Evolutionary conservation across 2,329 filamentous ascomycete genomes (phyloP), one percentile per base, ranked within the genome.

Genomic region (Cladosporium phlei): DNA sequence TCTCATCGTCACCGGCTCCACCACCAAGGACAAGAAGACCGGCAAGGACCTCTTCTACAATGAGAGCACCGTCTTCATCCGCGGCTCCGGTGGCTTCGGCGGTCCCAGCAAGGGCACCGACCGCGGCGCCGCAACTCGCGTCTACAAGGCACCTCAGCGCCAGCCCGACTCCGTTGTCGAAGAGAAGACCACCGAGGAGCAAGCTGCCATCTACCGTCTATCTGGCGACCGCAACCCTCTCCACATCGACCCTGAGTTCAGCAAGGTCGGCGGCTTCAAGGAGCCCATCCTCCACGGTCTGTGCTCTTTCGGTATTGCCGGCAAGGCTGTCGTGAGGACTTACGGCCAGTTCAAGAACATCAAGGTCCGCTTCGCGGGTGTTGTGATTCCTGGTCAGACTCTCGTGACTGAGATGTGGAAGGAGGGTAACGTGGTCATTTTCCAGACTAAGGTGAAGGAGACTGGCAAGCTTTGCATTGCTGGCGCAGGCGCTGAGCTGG

Each of bases 1-100:
- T 51, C 77, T 97, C 47, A 80, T 94, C 47, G 85, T 90, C 61
- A 82, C 78, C 16, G 88, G 86, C 54, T 83, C 84, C 57, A 87
- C 83, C 25, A 97, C 93, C 35, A 82, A 88, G 66, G 82, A 95
- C 64, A 88, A 87, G 49, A 83, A 80, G 56, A 93, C 83, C 0
- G 88, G 88, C 58, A 87, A 95, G 66, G 86, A 94, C 50, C 72
- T 98, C 54, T 97, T 97, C 73, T 97, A 97, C 77, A 97, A 96
- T 70, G 93, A 98, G 69, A 81, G 80, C 54, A 91, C 86, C n/a
- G 80, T 90, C 56, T 96, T 98, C 75, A 81, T 98, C 55, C 83
- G 91, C 49, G 91, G 91, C 38, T 85, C 83, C 49, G 93, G 93
- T 55, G 89, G 90, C 46, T 97, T 97, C 61, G 89, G 85, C 47